Evolutionary conservation across 768 basidiomycete genomes (phyloP).

Genomic region (Lactarius quietus): DNA sequence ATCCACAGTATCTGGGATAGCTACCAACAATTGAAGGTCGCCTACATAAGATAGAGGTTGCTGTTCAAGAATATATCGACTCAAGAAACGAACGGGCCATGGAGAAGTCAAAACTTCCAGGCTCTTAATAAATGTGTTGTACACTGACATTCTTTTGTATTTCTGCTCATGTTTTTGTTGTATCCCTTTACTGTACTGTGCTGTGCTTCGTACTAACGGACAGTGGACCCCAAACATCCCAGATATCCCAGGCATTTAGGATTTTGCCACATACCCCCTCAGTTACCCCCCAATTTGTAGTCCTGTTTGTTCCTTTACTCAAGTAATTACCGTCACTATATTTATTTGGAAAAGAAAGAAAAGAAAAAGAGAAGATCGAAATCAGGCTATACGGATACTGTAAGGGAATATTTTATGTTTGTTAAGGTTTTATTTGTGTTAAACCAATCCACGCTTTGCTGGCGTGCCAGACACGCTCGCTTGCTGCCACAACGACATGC

Average conservation of each 20-base stretch:
- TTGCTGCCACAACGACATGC: conserved; percentile 15
- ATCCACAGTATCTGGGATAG: conserved; percentile 5
- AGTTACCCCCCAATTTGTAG: conserved; percentile 7
- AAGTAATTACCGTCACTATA: neutral
- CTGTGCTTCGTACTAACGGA: conserved; percentile 16
- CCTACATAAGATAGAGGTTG: conserved; percentile 21
- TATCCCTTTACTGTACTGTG: conserved; percentile 21
- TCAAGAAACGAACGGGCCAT: conserved; percentile 24
- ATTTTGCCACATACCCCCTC: conserved; percentile 19
- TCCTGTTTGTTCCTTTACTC: neutral
- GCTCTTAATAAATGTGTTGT: neutral
- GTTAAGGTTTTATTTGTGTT: neutral
- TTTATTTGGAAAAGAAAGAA: too few relatives aligned
- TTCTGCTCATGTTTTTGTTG: neutral
- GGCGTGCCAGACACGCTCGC: neutral
- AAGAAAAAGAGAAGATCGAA: neutral
- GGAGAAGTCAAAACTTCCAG: conserved; percentile 21
- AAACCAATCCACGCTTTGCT: neutral
- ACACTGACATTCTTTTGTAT: conserved; percentile 6
- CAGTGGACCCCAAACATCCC: conserved; percentile 1
- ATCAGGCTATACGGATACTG: neutral
- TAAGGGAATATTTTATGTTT: neutral
- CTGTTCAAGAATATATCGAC: conserved; percentile 19
- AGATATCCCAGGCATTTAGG: conserved; percentile 13
- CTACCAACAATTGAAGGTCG: conserved; percentile 23